These are phyloP conservation scores for Physocladia obscura DNA, from an alignment of 192 early-diverging fungal genomes.

Conservation along the genomic window DNA sequence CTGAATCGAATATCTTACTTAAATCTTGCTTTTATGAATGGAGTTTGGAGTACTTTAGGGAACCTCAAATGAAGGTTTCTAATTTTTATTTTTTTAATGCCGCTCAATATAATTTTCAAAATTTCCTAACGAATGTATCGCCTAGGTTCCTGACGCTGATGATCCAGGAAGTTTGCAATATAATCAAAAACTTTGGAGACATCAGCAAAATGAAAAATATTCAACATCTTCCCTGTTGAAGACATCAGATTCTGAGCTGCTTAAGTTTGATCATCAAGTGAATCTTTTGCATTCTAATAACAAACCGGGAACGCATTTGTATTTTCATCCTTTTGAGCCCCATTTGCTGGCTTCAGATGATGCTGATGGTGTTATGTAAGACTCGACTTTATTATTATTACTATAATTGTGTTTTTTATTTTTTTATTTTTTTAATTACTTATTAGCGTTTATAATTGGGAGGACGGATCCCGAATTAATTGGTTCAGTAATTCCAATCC, in stretches of 20 bases:
- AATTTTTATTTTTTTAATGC: neutral
- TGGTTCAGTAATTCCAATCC: slow-evolving; percentile 72
- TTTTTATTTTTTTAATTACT: neutral
- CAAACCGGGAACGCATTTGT: slow-evolving; percentile 38
- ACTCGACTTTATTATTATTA: too few species aligned
- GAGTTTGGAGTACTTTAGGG: slow-evolving; percentile 85
- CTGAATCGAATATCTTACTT: neutral
- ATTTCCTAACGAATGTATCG: neutral
- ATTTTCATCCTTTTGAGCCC: slow-evolving; percentile 84
- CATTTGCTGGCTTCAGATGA: slow-evolving; percentile 78
- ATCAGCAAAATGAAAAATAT: slow-evolving; percentile 66
- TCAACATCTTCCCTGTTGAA: slow-evolving; percentile 44
- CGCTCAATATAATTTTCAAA: too few species aligned
- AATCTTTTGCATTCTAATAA: slow-evolving; percentile 28
- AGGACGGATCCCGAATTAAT: slow-evolving; percentile 59
- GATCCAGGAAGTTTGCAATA: slow-evolving; percentile 76
- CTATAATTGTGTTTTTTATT: neutral
- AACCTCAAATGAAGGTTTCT: slow-evolving; percentile 81
- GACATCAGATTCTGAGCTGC: neutral
- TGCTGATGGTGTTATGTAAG: slow-evolving; percentile 65
- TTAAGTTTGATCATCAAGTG: slow-evolving; percentile 33
- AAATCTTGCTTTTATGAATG: slow-evolving; percentile 68
- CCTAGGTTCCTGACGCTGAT: slow-evolving; percentile 66
- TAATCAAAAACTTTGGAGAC: slow-evolving; percentile 73
- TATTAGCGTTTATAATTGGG: slow-evolving; percentile 74